Base-by-base conservation (phyloP, 164 flowering plant genomes). In the Annona cherimola region DNA sequence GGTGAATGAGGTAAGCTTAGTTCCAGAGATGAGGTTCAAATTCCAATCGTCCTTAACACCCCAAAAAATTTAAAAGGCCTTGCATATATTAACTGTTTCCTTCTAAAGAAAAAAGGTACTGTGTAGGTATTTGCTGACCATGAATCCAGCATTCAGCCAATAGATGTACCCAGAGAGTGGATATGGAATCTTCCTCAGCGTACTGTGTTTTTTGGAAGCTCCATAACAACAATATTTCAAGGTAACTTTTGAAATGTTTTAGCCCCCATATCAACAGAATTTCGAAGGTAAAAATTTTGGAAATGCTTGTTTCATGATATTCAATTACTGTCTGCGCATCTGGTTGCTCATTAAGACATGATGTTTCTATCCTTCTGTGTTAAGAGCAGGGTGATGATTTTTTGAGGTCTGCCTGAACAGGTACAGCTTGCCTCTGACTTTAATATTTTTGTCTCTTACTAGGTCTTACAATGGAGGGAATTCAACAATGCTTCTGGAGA, bases 61-160 rank as follows among this genome's bases (percentile, higher is more conserved):
- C 0, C 35, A 26, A 26, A 26, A 26, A 26, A 26, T 1, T 26
- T 26, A 26, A 26, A 26, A 26, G 35, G 35, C 35, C 35, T 26
- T 26, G 35, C 35, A 26, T 26, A 26, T 26, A 0, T 26, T 26
- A 26, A 26, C 35, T 26, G 35, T 26, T 26, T 26, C 35, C 35
- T 26, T 50, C 57, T 50, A 50, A 50, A 19, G 18, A 9, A 2
- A 9, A 50, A 50, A 16, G 9, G 14, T 50, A 50, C 57, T 7
- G 11, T 83, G 75, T 85, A 95, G 99, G 93, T 96, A 19, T 96
- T 96, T 77, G 97, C 98, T 11, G 98, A 96, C 75, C 94, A 93
- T 81, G 97, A 85, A 44, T 85, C 98, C 20, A 93, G 99, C 73
- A 78, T 89, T 41, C 75, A 79, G 46, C 99, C 99, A 19, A 87